Evolutionary conservation across 495 filamentous ascomycete species (phyloP), one percentile per base, ranked within the genome.

Genomic region (Talaromyces proteolyticus): DNA sequence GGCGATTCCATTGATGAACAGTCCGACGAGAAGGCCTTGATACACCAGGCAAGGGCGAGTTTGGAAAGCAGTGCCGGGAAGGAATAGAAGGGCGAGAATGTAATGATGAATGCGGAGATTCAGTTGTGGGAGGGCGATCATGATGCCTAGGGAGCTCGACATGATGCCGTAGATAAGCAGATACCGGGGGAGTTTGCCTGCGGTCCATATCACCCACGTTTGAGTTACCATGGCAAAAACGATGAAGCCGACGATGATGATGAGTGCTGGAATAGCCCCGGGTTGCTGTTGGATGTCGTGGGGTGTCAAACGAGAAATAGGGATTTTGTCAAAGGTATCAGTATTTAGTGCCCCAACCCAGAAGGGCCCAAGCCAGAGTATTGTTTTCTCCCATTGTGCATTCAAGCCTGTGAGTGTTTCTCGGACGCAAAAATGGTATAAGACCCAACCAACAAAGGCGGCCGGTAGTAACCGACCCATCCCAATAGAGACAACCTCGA

Each of bases 311-410:
- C 88, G 79, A 38, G 81, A 77, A 57, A 93, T 85, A 3, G 88
- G 88, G 57, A 93, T 86, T 7, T 65, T 66, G 55, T 88, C 85
- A 55, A 93, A 80, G 5, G 88, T 90, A 55, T 88, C 79, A 50
- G 87, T 90, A 36, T 80, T 82, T 25, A 92, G 66, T 7, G 87
- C 84, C 22, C 86, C 87, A 47, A 91, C 72, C 88, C 88, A 92
- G 65, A 81, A 84, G 17, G 74, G 76, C 0, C 84, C 82, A 6
- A 91, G 72, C 86, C 86, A 91, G 21, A 90, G 67, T 20, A 90
- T 54, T 0, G 87, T 85, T 62, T 86, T 88, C 54, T 91, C 87
- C 53, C 84, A 63, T 54, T 85, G 82, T 4, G 87, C 82, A 1
- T 73, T 77, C 4, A 87, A 72, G 20, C 79, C 68, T 1, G 51